These are phyloP conservation scores for Ogataea methylovora DNA, from an alignment of 805 yeast species.

Conservation along the genomic window DNA sequence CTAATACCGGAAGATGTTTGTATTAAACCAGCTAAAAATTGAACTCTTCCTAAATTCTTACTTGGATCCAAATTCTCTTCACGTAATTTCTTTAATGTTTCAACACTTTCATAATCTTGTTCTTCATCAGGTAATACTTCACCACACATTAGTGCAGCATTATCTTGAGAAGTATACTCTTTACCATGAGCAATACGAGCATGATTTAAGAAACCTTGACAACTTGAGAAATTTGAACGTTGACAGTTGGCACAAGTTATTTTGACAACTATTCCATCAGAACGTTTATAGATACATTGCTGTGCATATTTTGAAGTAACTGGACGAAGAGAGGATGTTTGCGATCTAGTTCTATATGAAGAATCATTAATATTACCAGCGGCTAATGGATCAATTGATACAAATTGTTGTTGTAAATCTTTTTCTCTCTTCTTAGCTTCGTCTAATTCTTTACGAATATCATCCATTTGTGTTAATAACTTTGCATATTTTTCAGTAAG, in stretches of 20 bases:
- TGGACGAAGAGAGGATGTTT: conserved; percentile 45
- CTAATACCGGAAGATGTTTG: neutral
- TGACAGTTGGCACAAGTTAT: conserved; percentile 63
- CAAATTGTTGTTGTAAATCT: conserved; percentile 1
- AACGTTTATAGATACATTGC: conserved; percentile 52
- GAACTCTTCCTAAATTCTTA: conserved; percentile 29
- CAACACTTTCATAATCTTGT: conserved; percentile 48
- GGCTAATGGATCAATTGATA: neutral
- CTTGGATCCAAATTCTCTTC: conserved; percentile 33
- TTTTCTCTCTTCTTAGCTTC: neutral
- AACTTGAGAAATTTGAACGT: conserved; percentile 64
- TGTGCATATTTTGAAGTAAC: conserved; percentile 28
- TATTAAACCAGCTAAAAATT: conserved; percentile 12
- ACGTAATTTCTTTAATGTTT: conserved; percentile 27
- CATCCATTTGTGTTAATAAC: conserved; percentile 10
- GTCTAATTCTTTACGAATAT: conserved; percentile 8
- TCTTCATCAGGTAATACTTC: conserved; percentile 43
- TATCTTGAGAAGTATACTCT: conserved; percentile 64
- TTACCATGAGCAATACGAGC: conserved; percentile 67
- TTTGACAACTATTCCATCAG: conserved; percentile 65
- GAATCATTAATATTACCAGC: conserved; percentile 4
- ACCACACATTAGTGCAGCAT: conserved; percentile 67
- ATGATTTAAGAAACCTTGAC: conserved; percentile 77
- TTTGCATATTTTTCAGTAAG: conserved; percentile 35
- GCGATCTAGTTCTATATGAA: conserved; percentile 40